A percentile compares a stretch with the other conserved stretches of the same genome.
Evolutionary conservation across 2,329 filamentous ascomycete species (phyloP).

Genomic region (Trichoderma lentiforme): DNA sequence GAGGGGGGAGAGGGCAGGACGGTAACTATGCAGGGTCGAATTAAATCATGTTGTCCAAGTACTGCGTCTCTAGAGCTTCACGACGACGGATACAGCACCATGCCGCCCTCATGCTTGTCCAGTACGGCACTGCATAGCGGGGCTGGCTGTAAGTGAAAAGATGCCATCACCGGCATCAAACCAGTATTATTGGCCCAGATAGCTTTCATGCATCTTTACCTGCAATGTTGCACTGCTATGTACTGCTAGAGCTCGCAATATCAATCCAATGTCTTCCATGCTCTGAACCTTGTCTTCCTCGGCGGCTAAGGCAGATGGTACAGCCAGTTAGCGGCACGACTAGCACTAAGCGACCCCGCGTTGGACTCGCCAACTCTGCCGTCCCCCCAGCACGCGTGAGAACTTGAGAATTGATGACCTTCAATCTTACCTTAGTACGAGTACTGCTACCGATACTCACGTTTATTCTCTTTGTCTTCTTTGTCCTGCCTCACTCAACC

Average conservation of each 20-base stretch:
- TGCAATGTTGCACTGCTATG: background rate
- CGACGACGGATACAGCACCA: background rate
- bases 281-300: background rate
- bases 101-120: background rate
- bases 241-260: background rate
- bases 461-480: background rate
- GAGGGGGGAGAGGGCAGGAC: background rate
- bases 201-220: background rate
- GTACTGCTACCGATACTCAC: background rate
- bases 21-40: background rate
- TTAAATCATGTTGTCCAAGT: background rate
- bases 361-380: background rate
- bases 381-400: background rate
- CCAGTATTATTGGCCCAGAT: background rate
- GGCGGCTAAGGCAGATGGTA: background rate
- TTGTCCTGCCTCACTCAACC: background rate
- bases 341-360: conserved; percentile 9
- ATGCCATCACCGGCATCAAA: background rate
- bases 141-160: background rate
- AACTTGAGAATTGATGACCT: background rate
- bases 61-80: background rate
- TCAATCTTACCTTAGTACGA: background rate
- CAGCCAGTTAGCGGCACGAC: background rate
- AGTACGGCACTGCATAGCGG: background rate
- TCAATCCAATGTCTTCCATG: background rate